phyloP scores from a whole-genome alignment of 495 filamentous ascomycete genomes.

The Hypomontagnella submonticulosa region DNA sequence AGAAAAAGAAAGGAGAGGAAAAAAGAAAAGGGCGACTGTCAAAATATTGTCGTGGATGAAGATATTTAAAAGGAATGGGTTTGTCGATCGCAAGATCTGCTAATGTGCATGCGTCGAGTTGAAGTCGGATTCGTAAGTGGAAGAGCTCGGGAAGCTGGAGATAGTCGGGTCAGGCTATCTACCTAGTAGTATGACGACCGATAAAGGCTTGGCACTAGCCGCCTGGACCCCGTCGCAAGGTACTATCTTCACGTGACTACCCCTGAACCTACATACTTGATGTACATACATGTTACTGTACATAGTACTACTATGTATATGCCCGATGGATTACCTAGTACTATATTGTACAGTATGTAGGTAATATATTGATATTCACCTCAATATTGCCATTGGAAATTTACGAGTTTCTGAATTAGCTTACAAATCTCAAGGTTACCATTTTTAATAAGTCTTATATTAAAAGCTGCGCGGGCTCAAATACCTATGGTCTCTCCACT shows the following conservation, averaged over 20 bases:
- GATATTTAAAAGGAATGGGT: background rate
- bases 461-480: constrained; percentile 24
- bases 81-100: background rate
- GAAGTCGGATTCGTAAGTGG: constrained; percentile 1
- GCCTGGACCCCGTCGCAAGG: background rate
- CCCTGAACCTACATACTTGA: too few relatives aligned
- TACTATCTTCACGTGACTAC: background rate
- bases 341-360: too few relatives aligned
- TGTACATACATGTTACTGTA: too few relatives aligned
- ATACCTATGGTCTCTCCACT: constrained; percentile 19
- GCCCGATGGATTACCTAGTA: too few relatives aligned
- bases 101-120: background rate
- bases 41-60: background rate
- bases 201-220: constrained; percentile 15
- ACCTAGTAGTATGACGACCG: constrained; percentile 33
- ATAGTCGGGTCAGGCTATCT: background rate
- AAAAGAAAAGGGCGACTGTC: background rate
- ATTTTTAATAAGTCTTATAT: constrained; percentile 33
- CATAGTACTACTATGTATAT: too few relatives aligned
- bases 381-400: too few relatives aligned
- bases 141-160: constrained; percentile 9
- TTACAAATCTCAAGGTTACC: background rate
- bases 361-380: too few relatives aligned
- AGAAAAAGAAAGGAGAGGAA: background rate
- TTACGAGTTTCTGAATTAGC: background rate